These are phyloP conservation scores for Candida sakaeoensis DNA, from an alignment of 805 yeast species.

Conservation along the genomic window DNA sequence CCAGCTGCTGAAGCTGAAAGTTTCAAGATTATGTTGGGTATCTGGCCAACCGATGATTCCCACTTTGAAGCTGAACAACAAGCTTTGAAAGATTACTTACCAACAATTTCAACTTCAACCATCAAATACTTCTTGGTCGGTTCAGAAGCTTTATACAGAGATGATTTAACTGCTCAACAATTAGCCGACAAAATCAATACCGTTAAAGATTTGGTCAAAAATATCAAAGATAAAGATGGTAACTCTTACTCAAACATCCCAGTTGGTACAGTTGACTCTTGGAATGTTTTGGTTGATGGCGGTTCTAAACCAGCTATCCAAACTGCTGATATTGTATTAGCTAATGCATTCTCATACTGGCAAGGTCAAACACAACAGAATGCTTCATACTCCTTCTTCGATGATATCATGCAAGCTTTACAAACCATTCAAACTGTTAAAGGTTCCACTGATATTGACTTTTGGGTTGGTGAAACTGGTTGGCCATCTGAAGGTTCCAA, in stretches of 20 bases:
- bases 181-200: conserved; percentile 66
- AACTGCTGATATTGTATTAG: conserved; percentile 82
- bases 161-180: conserved; percentile 69
- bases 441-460: conserved; percentile 80
- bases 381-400: conserved; percentile 88
- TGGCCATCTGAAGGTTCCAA: conserved; percentile 89
- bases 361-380: conserved; percentile 88
- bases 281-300: conserved; percentile 89
- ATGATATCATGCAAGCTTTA: conserved; percentile 96
- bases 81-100: conserved; percentile 70
- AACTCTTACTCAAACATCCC: conserved; percentile 64
- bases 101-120: conserved; percentile 62
- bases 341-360: conserved; percentile 98
- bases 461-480: conserved; percentile 98
- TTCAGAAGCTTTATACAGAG: conserved; percentile 93
- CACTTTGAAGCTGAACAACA: conserved; percentile 72
- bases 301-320: conserved; percentile 64
- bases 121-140: conserved; percentile 84
- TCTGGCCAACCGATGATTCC: conserved; percentile 89
- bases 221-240: conserved; percentile 76
- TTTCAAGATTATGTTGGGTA: conserved; percentile 74
- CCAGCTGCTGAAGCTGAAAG: conserved; percentile 82
- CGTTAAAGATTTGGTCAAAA: conserved; percentile 55
- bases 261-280: conserved; percentile 94
- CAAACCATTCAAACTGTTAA: conserved; percentile 81